These are phyloP conservation scores for Linnemannia exigua DNA, from an alignment of 192 early-diverging fungal genomes.

Conservation along the genomic window DNA sequence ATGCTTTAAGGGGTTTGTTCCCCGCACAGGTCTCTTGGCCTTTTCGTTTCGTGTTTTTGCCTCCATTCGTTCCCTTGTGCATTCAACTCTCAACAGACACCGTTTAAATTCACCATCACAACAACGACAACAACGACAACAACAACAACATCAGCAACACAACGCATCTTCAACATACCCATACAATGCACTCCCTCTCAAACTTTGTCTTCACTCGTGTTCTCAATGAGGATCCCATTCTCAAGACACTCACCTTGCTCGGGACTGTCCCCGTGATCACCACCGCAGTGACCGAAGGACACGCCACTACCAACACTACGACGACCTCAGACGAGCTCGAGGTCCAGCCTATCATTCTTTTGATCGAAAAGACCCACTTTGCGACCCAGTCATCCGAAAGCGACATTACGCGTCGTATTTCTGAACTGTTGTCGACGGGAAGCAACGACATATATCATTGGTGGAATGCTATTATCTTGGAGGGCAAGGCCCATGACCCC, in stretches of 20 bases:
- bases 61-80: background rate
- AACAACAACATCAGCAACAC: background rate
- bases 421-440: conserved; percentile 56
- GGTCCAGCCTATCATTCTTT: conserved; percentile 50
- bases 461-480: conserved; percentile 63
- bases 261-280: conserved; percentile 24
- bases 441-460: conserved; percentile 80
- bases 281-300: background rate
- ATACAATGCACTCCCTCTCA: conserved; percentile 39
- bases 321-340: background rate
- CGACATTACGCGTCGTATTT: conserved; percentile 46
- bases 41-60: background rate
- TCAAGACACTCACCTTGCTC: conserved; percentile 43
- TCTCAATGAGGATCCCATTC: conserved; percentile 50
- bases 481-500: conserved; percentile 40
- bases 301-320: background rate
- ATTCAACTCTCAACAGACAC: background rate
- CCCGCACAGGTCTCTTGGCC: background rate
- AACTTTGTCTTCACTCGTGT: conserved; percentile 34
- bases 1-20: background rate
- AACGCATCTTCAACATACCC: background rate
- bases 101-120: background rate
- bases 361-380: conserved; percentile 68
- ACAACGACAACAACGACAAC: background rate
- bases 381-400: conserved; percentile 37